These are phyloP conservation scores for Basipetospora chlamydospora DNA, from an alignment of 2,329 filamentous ascomycete species.

Conservation along the genomic window DNA sequence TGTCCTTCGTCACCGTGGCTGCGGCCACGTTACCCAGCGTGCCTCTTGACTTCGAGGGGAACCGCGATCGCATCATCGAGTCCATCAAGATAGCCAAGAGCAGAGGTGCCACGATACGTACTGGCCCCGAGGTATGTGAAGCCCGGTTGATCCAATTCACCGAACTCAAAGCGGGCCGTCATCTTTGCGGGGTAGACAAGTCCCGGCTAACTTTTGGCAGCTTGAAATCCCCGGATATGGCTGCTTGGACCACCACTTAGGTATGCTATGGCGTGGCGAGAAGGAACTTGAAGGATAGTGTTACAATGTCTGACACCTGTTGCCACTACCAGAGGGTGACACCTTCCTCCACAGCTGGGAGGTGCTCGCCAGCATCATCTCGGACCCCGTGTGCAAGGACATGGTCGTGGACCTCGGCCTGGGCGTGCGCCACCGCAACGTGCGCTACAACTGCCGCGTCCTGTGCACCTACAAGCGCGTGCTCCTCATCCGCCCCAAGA, in stretches of 20 bases:
- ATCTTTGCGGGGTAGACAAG: neutral
- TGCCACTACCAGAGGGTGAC: slow-evolving; percentile 11
- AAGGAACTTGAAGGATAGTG: too few relatives aligned
- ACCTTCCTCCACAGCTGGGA: slow-evolving; percentile 18
- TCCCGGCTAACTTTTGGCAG: slow-evolving; percentile 6
- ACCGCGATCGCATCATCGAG: slow-evolving; percentile 46
- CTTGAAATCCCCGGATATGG: slow-evolving; percentile 22
- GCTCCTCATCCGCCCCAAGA: slow-evolving; percentile 12
- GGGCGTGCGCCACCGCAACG: slow-evolving; percentile 18
- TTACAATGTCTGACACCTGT: too few relatives aligned
- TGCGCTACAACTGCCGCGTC: slow-evolving; percentile 22
- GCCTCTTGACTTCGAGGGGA: slow-evolving; percentile 48
- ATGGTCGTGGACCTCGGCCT: slow-evolving; percentile 20
- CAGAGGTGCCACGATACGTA: slow-evolving; percentile 45
- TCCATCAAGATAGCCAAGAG: slow-evolving; percentile 46
- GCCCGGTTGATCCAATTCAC: too few relatives aligned
- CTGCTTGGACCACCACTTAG: slow-evolving; percentile 19
- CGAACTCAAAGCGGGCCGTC: too few relatives aligned
- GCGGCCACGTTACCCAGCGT: slow-evolving; percentile 20
- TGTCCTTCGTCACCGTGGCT: slow-evolving; percentile 20
- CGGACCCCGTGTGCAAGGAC: slow-evolving; percentile 15
- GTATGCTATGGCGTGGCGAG: slow-evolving; percentile 8
- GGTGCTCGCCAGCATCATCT: slow-evolving; percentile 17
- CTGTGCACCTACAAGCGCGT: slow-evolving; percentile 17
- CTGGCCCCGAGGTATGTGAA: slow-evolving; percentile 30